phyloP scores from a whole-genome alignment of 768 basidiomycete species.

The Neoboletus magnificus region DNA sequence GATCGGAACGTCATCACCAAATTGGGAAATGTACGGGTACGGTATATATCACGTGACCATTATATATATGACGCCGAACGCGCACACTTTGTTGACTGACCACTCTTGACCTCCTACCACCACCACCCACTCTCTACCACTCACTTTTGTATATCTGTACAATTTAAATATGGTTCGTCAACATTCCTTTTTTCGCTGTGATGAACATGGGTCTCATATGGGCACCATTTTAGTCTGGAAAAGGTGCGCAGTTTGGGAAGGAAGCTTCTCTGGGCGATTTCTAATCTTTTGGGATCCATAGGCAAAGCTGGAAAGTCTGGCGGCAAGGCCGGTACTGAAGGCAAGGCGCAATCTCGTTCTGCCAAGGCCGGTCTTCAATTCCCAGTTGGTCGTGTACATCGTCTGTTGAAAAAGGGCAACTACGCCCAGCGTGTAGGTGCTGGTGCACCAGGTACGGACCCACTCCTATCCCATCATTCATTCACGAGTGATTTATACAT shows the following conservation, averaged over 20 bases:
- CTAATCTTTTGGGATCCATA: slow-evolving; percentile 18
- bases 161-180: slow-evolving; percentile 26
- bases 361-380: slow-evolving; percentile 77
- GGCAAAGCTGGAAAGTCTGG: slow-evolving; percentile 50
- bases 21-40: slow-evolving; percentile 11
- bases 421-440: slow-evolving; percentile 87
- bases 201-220: slow-evolving; percentile 4
- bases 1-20: slow-evolving; percentile 11
- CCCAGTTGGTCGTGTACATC: slow-evolving; percentile 91
- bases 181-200: not conserved
- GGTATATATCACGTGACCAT: slow-evolving; percentile 26
- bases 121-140: slow-evolving; percentile 11
- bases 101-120: slow-evolving; percentile 31
- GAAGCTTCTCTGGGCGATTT: not conserved
- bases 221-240: slow-evolving; percentile 25
- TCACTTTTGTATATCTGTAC: slow-evolving; percentile 17
- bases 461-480: slow-evolving; percentile 8
- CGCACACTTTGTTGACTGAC: slow-evolving; percentile 31
- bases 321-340: slow-evolving; percentile 48
- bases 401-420: slow-evolving; percentile 84
- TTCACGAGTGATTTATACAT: not conserved
- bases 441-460: slow-evolving; percentile 69
- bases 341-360: slow-evolving; percentile 66
- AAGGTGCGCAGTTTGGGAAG: slow-evolving; percentile 19
- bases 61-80: slow-evolving; percentile 35